Percentiles rank a stretch among this genome's conserved stretches.
phyloP scores from a whole-genome alignment of 495 filamentous ascomycete species.

The Durotheca rogersii region DNA sequence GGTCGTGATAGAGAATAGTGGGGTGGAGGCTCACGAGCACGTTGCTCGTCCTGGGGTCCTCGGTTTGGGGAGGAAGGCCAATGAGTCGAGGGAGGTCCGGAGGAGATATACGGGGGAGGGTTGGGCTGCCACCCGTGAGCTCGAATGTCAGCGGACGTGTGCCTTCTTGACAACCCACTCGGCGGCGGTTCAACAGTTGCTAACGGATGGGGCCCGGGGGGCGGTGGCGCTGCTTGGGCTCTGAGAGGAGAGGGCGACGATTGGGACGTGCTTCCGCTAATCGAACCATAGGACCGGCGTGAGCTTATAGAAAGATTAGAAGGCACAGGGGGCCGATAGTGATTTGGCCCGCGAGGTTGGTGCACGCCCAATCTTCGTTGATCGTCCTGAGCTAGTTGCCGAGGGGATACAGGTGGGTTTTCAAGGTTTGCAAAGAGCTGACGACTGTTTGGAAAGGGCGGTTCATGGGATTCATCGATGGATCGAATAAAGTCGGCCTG shows the following conservation, averaged over 20 bases:
- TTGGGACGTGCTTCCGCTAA: slow-evolving; percentile 60
- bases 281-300: slow-evolving; percentile 77
- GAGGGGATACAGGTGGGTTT: slow-evolving; percentile 84
- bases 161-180: slow-evolving; percentile 74
- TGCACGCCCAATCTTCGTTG: slow-evolving; percentile 62
- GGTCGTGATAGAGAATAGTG: slow-evolving; percentile 83
- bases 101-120: slow-evolving; percentile 68
- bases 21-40: slow-evolving; percentile 77
- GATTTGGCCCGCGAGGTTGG: slow-evolving; percentile 47
- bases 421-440: slow-evolving; percentile 77
- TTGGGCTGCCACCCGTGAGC: slow-evolving; percentile 80
- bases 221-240: slow-evolving; percentile 65
- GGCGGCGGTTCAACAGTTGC: slow-evolving; percentile 74
- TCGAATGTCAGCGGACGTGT: slow-evolving; percentile 95
- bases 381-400: slow-evolving; percentile 85
- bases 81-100: slow-evolving; percentile 69
- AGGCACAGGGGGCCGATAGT: slow-evolving; percentile 75
- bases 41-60: slow-evolving; percentile 66
- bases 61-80: slow-evolving; percentile 88
- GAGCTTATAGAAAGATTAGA: slow-evolving; percentile 76
- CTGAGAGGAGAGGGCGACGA: slow-evolving; percentile 73
- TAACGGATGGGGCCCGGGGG: slow-evolving; percentile 72
- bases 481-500: slow-evolving; percentile 71
- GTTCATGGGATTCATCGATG: slow-evolving; percentile 74
- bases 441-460: slow-evolving; percentile 70